These are phyloP conservation scores for Populus hybrid DNA, from an alignment of 441 rosid genomes.

Conservation along the genomic window DNA sequence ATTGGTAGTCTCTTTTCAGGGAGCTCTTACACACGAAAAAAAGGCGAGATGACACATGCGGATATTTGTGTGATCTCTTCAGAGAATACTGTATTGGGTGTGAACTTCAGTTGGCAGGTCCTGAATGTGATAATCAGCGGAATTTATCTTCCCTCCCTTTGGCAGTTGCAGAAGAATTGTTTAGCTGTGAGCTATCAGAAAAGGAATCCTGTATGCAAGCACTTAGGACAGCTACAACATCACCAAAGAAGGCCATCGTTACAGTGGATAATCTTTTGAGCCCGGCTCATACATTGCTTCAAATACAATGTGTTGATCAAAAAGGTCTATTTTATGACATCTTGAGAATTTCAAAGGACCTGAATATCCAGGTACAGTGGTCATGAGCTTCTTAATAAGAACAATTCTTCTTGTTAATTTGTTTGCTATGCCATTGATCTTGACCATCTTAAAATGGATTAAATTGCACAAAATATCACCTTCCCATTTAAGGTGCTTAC, in stretches of 20 bases:
- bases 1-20: slow-evolving; percentile 37
- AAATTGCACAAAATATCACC: background rate
- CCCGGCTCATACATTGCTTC: slow-evolving; percentile 78
- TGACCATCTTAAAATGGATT: slow-evolving; percentile 13
- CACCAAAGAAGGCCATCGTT: slow-evolving; percentile 47
- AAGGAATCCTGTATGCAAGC: slow-evolving; percentile 40
- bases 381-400: background rate
- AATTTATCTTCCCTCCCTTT: slow-evolving; percentile 51
- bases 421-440: background rate
- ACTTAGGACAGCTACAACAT: slow-evolving; percentile 42
- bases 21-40: slow-evolving; percentile 64
- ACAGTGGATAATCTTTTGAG: slow-evolving; percentile 68
- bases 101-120: slow-evolving; percentile 70
- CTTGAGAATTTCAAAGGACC: slow-evolving; percentile 79
- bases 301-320: slow-evolving; percentile 66
- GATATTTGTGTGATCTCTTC: slow-evolving; percentile 53
- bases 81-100: slow-evolving; percentile 68
- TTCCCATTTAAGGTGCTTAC: background rate
- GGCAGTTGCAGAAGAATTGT: slow-evolving; percentile 54
- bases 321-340: slow-evolving; percentile 78
- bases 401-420: background rate
- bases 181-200: slow-evolving; percentile 39
- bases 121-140: slow-evolving; percentile 59
- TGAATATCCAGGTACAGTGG: slow-evolving; percentile 54
- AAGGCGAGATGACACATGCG: slow-evolving; percentile 51